These are phyloP conservation scores for Skeletonema grethae DNA, from an alignment of 108 stramenopile species.

Conservation along the genomic window DNA sequence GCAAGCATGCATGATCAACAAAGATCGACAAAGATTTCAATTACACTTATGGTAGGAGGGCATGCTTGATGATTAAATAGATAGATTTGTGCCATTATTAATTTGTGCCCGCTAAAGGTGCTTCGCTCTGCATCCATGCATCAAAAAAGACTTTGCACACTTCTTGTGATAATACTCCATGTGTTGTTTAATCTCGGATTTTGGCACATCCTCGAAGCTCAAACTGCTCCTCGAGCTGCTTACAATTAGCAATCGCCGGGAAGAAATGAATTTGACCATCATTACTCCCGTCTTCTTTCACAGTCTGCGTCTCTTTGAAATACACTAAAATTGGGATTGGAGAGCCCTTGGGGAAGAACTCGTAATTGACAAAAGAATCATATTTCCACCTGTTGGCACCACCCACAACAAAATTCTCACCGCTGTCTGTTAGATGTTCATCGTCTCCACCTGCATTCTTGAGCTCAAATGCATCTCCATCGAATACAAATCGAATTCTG, in stretches of 20 bases:
- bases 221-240: constrained; percentile 67
- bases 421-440: constrained; percentile 33
- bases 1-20: constrained; percentile 35
- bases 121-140: background rate
- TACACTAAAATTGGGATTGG: constrained; percentile 78
- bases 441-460: constrained; percentile 19
- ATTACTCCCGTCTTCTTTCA: constrained; percentile 59
- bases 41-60: background rate
- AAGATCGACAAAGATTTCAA: background rate
- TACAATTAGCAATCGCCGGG: constrained; percentile 62
- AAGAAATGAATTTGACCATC: constrained; percentile 70
- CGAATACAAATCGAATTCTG: constrained; percentile 70
- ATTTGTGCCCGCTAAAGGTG: background rate
- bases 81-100: background rate
- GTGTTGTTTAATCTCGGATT: background rate
- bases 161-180: background rate
- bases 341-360: constrained; percentile 67
- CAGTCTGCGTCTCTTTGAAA: constrained; percentile 85
- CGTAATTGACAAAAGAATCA: constrained; percentile 75
- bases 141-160: background rate
- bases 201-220: constrained; percentile 60
- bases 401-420: constrained; percentile 81
- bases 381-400: constrained; percentile 75
- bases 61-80: background rate
- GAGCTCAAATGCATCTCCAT: constrained; percentile 58